A percentile compares a stretch with the other conserved stretches of the same genome.
Conservation (phyloP, 202 grass and related monocot species). For the Saccharum hybrid region DNA sequence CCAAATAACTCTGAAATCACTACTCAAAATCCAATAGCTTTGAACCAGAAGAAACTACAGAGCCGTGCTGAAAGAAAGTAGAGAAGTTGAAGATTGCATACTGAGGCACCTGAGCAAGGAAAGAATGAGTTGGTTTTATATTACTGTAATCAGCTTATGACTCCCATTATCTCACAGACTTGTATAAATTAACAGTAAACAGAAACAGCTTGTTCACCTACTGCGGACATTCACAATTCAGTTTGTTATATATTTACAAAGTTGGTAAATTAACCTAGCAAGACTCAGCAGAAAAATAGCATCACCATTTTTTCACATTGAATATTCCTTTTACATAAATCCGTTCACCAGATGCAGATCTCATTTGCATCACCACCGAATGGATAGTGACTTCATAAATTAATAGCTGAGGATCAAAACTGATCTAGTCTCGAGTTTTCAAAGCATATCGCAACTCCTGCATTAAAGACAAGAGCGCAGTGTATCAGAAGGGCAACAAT, state of each 20-base stretch:
- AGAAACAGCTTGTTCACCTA: not conserved
- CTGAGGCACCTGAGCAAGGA: not conserved
- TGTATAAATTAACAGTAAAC: conserved; percentile 4
- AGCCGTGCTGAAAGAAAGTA: not conserved
- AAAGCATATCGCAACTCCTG: conserved; percentile 78
- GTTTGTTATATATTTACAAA: conserved; percentile 51
- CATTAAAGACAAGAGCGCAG: not conserved
- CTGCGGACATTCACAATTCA: not conserved
- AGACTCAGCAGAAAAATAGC: not conserved
- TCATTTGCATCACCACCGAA: conserved; percentile 5
- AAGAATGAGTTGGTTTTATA: not conserved
- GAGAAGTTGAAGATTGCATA: not conserved
- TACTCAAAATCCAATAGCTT: not conserved
- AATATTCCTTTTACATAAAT: conserved; percentile 39
- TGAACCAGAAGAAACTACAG: conserved; percentile 14
- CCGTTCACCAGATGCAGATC: conserved; percentile 5
- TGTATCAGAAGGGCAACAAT: conserved; percentile 30
- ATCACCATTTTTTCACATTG: conserved; percentile 39
- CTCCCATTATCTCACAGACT: conserved; percentile 4
- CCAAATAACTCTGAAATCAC: too few relatives aligned
- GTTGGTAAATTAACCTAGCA: conserved; percentile 20
- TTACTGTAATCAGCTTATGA: not conserved
- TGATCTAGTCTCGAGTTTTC: conserved; percentile 63
- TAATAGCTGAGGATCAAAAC: conserved; percentile 10
- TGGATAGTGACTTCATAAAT: conserved; percentile 1